These are phyloP conservation scores for Brassica cretica DNA, from an alignment of 345 rosid genomes.

Conservation along the genomic window DNA sequence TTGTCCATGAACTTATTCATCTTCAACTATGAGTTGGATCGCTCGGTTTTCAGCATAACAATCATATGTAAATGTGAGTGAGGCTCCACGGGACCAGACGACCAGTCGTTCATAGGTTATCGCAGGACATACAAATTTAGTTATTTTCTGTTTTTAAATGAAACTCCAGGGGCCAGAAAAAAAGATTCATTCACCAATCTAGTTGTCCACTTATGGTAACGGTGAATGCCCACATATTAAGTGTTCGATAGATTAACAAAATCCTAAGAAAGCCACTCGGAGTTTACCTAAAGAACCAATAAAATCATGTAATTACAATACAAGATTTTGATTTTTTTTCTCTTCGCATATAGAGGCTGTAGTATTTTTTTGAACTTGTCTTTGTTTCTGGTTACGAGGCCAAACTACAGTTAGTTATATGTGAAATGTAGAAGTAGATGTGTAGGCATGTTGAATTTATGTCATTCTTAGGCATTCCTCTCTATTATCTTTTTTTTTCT, in stretches of 20 bases:
- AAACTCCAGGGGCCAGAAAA: not conserved
- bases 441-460: too few relatives aligned
- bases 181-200: not conserved
- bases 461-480: not conserved
- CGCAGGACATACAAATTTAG: not conserved
- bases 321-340: not conserved
- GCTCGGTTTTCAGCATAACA: constrained; percentile 13
- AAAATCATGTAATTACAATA: not conserved
- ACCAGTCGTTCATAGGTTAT: not conserved
- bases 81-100: not conserved
- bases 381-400: not conserved
- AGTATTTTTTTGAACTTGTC: not conserved
- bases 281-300: too few relatives aligned
- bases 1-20: constrained; percentile 19
- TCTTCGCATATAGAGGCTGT: not conserved
- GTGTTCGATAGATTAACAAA: too few relatives aligned
- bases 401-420: too few relatives aligned
- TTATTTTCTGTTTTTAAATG: not conserved
- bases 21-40: constrained; percentile 11
- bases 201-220: constrained; percentile 20
- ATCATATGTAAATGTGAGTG: constrained; percentile 7
- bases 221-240: too few relatives aligned
- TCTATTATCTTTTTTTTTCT: not conserved
- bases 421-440: not conserved
- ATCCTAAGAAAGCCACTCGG: too few relatives aligned